Conservation (phyloP, 306 rosid species). For the Begonia peltatifolia region DNA sequence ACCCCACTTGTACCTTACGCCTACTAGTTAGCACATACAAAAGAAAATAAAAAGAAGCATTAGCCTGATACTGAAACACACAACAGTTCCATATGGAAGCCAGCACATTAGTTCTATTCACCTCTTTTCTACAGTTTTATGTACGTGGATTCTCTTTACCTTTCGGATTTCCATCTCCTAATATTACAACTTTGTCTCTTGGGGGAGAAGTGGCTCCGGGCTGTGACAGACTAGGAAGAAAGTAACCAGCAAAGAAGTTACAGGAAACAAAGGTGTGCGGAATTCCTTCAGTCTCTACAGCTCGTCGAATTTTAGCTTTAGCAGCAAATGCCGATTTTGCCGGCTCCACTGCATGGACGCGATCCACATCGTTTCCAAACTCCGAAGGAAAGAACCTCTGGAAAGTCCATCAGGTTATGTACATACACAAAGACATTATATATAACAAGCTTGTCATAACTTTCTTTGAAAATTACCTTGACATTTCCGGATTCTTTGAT, state of each 20-base stretch:
- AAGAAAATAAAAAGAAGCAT: no score
- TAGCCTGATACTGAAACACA: no score
- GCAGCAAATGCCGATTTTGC: constrained; percentile 20
- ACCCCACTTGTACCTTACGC: no score
- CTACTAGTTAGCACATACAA: no score
- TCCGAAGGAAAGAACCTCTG: constrained; percentile 34
- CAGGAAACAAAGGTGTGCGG: constrained; percentile 25
- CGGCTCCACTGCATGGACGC: constrained; percentile 26
- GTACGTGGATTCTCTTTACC: constrained; percentile 4
- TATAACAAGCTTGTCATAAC: not conserved
- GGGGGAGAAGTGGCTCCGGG: constrained; percentile 25
- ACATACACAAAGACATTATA: not conserved
- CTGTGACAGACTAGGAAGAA: constrained; percentile 18
- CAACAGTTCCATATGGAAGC: no score
- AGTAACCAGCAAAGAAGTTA: constrained; percentile 26
- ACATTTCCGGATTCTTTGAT: constrained; percentile 29
- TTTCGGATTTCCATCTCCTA: constrained; percentile 33
- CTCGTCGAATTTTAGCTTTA: constrained; percentile 16
- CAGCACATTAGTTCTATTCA: no score
- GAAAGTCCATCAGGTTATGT: not conserved
- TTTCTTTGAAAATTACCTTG: constrained; percentile 8
- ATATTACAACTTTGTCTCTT: constrained; percentile 20
- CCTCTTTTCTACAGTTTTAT: no score
- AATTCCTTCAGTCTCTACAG: constrained; percentile 26
- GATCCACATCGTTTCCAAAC: constrained; percentile 33